A percentile compares a stretch with the other conserved stretches of the same genome.
phyloP scores from a whole-genome alignment of 164 flowering plant genomes.

The Berberis vulgaris region DNA sequence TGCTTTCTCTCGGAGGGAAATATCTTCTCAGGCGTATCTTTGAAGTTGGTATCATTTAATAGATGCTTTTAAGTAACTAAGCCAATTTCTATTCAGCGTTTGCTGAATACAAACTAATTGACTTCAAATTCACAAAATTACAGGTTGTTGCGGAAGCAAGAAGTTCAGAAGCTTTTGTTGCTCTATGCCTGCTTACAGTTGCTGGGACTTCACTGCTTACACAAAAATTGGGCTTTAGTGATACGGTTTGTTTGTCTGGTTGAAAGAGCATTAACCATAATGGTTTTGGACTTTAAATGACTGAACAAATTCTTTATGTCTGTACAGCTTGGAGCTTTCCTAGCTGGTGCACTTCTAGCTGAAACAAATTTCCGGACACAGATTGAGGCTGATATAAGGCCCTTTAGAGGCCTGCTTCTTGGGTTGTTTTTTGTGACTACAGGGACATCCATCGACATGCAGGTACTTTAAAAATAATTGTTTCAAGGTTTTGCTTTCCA shows the following conservation, averaged over 20 bases:
- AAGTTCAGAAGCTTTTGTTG: slow-evolving; percentile 97
- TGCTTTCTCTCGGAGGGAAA: slow-evolving; percentile 92
- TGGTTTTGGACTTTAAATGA: not conserved
- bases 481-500: no score
- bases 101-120: slow-evolving; percentile 9
- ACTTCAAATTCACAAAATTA: slow-evolving; percentile 6
- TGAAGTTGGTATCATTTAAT: slow-evolving; percentile 45
- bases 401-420: slow-evolving; percentile 93
- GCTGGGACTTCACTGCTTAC: slow-evolving; percentile 96
- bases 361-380: slow-evolving; percentile 98
- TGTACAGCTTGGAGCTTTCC: slow-evolving; percentile 95
- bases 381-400: slow-evolving; percentile 98
- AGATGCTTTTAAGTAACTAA: slow-evolving; percentile 2
- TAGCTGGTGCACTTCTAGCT: slow-evolving; percentile 93
- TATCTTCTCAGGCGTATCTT: slow-evolving; percentile 78
- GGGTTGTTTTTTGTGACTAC: slow-evolving; percentile 96
- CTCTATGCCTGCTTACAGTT: slow-evolving; percentile 86
- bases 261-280: not conserved
- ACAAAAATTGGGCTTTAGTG: slow-evolving; percentile 93
- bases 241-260: slow-evolving; percentile 53
- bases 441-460: slow-evolving; percentile 90
- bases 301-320: slow-evolving; percentile 4
- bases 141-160: slow-evolving; percentile 98
- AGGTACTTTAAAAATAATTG: slow-evolving; percentile 34
- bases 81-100: not conserved